A percentile compares a stretch with the other conserved stretches of the same genome.
Conservation (phyloP, 495 filamentous ascomycete species). For the Margaritispora aquatica region DNA sequence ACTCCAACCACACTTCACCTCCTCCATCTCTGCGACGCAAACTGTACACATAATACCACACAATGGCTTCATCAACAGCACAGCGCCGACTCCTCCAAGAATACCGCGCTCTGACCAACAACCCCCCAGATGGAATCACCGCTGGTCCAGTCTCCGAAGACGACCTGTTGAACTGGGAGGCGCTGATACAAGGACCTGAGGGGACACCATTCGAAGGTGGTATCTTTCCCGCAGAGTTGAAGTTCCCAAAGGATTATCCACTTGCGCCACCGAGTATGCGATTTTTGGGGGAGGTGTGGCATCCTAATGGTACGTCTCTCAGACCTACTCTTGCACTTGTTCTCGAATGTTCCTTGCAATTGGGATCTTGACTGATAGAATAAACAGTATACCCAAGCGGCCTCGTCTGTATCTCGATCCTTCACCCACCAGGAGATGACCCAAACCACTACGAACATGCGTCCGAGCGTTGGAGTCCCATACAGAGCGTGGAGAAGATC, state of each 20-base stretch:
- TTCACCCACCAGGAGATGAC: slow-evolving; percentile 97
- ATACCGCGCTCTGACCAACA: slow-evolving; percentile 77
- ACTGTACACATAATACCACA: not conserved
- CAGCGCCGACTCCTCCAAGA: slow-evolving; percentile 95
- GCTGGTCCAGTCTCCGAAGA: slow-evolving; percentile 91
- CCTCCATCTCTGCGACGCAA: not conserved
- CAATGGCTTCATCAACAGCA: slow-evolving; percentile 50
- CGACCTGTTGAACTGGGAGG: slow-evolving; percentile 96
- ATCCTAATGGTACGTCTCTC: slow-evolving; percentile 74
- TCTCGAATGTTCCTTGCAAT: not conserved
- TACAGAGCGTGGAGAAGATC: slow-evolving; percentile 98
- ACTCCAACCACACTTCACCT: too few relatives aligned
- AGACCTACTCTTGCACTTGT: too few relatives aligned
- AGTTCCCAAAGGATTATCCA: slow-evolving; percentile 95
- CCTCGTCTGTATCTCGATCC: slow-evolving; percentile 93
- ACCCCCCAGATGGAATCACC: slow-evolving; percentile 84
- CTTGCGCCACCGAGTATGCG: slow-evolving; percentile 90
- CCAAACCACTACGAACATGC: slow-evolving; percentile 98
- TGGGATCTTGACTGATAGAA: not conserved
- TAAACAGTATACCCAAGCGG: slow-evolving; percentile 81
- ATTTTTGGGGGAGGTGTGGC: slow-evolving; percentile 87
- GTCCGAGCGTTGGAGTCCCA: slow-evolving; percentile 90
- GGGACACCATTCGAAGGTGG: slow-evolving; percentile 95
- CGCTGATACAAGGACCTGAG: slow-evolving; percentile 89
- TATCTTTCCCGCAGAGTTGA: slow-evolving; percentile 87